phyloP scores from a whole-genome alignment of 306 rosid genomes.

The Vachellia pachyceras region DNA sequence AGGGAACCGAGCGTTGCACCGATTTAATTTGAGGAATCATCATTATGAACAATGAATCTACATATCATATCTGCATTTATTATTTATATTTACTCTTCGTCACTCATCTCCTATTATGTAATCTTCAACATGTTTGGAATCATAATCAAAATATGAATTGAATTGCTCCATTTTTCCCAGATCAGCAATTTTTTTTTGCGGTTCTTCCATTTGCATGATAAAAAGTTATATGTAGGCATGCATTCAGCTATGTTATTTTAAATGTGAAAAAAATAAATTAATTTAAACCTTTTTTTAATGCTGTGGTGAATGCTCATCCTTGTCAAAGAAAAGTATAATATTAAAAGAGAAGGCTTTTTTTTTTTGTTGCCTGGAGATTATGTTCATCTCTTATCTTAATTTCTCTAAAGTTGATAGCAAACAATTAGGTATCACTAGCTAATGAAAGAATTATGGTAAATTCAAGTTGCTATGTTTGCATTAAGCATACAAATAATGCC shows the following conservation, averaged over 20 bases:
- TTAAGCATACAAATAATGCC: not conserved
- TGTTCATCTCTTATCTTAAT: slow-evolving; percentile 39
- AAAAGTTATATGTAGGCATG: not conserved
- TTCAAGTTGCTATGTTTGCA: slow-evolving; percentile 1
- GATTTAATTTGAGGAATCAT: not conserved
- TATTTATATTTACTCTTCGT: not conserved
- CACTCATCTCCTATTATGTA: slow-evolving; percentile 19
- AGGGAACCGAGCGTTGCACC: not conserved
- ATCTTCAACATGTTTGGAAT: slow-evolving; percentile 39
- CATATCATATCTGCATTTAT: not conserved
- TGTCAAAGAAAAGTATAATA: too few species aligned
- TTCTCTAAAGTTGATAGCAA: slow-evolving; percentile 42
- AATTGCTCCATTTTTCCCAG: slow-evolving; percentile 26
- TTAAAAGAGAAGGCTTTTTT: not conserved
- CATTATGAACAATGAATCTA: not conserved
- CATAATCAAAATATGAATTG: slow-evolving; percentile 35
- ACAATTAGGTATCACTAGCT: not conserved
- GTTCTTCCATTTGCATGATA: not conserved
- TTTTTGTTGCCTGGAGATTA: slow-evolving; percentile 44
- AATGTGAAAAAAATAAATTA: too few species aligned
- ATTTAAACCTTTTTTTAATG: not conserved
- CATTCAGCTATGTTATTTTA: too few species aligned
- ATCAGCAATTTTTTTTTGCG: not conserved
- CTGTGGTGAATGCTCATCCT: not conserved
- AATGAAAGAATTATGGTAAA: slow-evolving; percentile 12